Percentiles rank a stretch among this genome's conserved stretches.
These are phyloP conservation scores for Colletotrichum spaethianum DNA, from an alignment of 2,329 filamentous ascomycete genomes.

Conservation along the genomic window DNA sequence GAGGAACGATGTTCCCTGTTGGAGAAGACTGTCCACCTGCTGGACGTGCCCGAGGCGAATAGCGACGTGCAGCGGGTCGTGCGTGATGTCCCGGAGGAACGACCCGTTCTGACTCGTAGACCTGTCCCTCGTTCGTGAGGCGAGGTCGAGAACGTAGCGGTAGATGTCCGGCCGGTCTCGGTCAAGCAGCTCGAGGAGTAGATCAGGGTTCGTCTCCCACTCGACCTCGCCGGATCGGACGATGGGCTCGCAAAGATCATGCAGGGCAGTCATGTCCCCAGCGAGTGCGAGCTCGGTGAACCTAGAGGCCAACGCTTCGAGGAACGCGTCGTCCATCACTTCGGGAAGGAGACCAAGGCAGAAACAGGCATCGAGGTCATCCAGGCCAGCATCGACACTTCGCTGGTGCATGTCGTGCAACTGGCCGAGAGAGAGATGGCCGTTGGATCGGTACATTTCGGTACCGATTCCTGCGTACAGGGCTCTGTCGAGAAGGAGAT, in stretches of 20 bases:
- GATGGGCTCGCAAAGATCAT: slow-evolving; percentile 48
- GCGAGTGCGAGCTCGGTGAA: slow-evolving; percentile 45
- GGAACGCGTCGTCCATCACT: slow-evolving; percentile 37
- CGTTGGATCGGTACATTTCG: slow-evolving; percentile 41
- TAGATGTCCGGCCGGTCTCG: slow-evolving; percentile 45
- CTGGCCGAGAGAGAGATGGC: slow-evolving; percentile 40
- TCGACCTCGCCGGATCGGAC: slow-evolving; percentile 47
- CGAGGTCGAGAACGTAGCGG: slow-evolving; percentile 47
- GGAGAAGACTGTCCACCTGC: slow-evolving; percentile 41
- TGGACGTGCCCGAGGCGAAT: slow-evolving; percentile 47
- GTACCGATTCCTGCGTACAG: slow-evolving; percentile 48
- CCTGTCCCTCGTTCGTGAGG: slow-evolving; percentile 45
- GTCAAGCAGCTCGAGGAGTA: slow-evolving; percentile 47
- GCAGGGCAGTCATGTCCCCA: slow-evolving; percentile 45
- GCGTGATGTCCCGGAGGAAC: slow-evolving; percentile 45
- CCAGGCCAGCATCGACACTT: slow-evolving; percentile 46
- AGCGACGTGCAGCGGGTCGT: slow-evolving; percentile 48
- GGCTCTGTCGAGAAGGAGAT: slow-evolving; percentile 47
- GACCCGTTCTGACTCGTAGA: slow-evolving; percentile 16
- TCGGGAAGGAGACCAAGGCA: slow-evolving; percentile 45
- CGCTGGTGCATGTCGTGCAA: slow-evolving; percentile 49
- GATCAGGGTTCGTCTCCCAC: slow-evolving; percentile 43
- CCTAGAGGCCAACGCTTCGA: slow-evolving; percentile 43
- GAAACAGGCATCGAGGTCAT: slow-evolving; percentile 49
- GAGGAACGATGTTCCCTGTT: slow-evolving; percentile 43